phyloP scores from a whole-genome alignment of 2,329 filamentous ascomycete species.

The Arthroderma sp. region DNA sequence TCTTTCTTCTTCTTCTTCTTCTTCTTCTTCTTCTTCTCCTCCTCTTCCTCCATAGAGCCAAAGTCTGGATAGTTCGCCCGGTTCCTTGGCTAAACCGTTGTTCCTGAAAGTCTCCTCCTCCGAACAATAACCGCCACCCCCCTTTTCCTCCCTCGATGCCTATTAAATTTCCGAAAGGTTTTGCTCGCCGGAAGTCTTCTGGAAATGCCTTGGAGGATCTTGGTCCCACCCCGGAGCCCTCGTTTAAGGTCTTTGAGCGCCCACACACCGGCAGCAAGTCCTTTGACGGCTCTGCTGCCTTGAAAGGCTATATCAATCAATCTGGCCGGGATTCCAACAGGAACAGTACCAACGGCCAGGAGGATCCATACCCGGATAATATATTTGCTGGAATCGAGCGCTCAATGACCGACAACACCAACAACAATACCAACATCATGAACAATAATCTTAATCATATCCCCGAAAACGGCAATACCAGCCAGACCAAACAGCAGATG shows the following conservation, averaged over 20 bases:
- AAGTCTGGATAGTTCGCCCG: neutral
- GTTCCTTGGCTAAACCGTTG: conserved; percentile 3
- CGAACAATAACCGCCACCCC: conserved; percentile 1
- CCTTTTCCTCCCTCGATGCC: conserved; percentile 31
- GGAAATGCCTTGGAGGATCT: conserved; percentile 40
- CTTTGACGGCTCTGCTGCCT: conserved; percentile 27
- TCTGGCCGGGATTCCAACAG: conserved; percentile 11
- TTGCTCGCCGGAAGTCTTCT: conserved; percentile 42
- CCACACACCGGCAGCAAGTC: conserved; percentile 32
- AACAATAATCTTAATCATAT: conserved; percentile 13
- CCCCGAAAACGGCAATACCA: neutral
- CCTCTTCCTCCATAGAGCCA: neutral
- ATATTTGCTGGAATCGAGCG: conserved; percentile 25
- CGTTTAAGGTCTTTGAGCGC: conserved; percentile 44
- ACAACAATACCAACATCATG: neutral
- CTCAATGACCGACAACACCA: conserved; percentile 19
- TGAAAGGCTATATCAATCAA: conserved; percentile 14
- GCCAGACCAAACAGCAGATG: neutral
- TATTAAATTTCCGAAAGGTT: conserved; percentile 43
- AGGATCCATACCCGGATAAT: conserved; percentile 25
- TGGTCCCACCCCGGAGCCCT: conserved; percentile 28
- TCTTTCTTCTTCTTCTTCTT: neutral
- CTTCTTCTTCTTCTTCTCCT: neutral
- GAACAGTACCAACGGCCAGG: conserved; percentile 18
- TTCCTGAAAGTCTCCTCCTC: neutral